phyloP scores from a whole-genome alignment of 495 filamentous ascomycete species.

The Cairneyella variabilis region DNA sequence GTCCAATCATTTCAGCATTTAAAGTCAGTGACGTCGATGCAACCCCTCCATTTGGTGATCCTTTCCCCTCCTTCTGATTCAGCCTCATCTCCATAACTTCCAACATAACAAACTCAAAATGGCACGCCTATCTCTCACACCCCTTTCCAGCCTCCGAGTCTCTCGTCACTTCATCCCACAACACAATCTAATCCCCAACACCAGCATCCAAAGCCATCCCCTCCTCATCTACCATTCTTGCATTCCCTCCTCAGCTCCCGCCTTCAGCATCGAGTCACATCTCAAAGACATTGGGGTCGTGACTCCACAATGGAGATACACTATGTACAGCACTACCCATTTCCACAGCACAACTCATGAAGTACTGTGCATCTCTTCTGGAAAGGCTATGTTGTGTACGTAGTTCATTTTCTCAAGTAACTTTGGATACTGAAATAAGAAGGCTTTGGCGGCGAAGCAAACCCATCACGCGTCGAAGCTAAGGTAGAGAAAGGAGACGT shows the following conservation, averaged over 20 bases:
- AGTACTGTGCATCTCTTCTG: slow-evolving; percentile 55
- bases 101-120: background rate
- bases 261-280: slow-evolving; percentile 49
- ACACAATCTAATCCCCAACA: slow-evolving; percentile 58
- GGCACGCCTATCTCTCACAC: slow-evolving; percentile 31
- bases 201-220: slow-evolving; percentile 58
- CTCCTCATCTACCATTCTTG: slow-evolving; percentile 57
- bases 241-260: slow-evolving; percentile 40
- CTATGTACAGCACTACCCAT: slow-evolving; percentile 61
- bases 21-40: no score
- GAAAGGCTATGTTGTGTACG: slow-evolving; percentile 53
- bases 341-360: slow-evolving; percentile 68
- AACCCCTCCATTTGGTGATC: no score
- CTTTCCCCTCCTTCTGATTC: no score
- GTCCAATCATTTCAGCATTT: no score
- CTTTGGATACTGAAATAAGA: no score
- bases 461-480: slow-evolving; percentile 51
- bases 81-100: no score
- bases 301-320: slow-evolving; percentile 60
- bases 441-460: slow-evolving; percentile 59
- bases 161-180: slow-evolving; percentile 56
- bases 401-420: background rate
- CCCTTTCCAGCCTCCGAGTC: slow-evolving; percentile 46
- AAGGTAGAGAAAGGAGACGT: slow-evolving; percentile 57
- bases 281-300: slow-evolving; percentile 50